phyloP scores from a whole-genome alignment of 805 yeast genomes.

The Cyberlindnera subsufficiens region DNA sequence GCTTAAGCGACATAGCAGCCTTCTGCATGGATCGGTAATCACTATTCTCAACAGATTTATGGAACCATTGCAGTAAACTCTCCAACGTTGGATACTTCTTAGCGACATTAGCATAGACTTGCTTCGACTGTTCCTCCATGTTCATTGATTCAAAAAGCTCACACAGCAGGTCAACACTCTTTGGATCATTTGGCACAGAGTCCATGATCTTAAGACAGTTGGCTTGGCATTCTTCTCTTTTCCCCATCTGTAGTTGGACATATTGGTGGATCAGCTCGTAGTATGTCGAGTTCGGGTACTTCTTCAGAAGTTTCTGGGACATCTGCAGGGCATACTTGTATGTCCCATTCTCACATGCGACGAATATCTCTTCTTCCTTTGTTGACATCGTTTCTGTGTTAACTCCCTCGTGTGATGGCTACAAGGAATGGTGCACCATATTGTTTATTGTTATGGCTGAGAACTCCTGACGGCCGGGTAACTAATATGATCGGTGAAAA shows the following conservation, averaged over 20 bases:
- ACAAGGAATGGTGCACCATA: neutral
- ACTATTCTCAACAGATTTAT: conserved; percentile 38
- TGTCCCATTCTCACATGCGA: conserved; percentile 47
- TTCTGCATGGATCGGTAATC: conserved; percentile 51
- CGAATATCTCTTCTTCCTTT: conserved; percentile 30
- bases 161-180: conserved; percentile 43
- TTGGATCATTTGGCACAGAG: conserved; percentile 48
- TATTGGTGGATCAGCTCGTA: conserved; percentile 32
- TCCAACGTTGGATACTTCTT: conserved; percentile 49
- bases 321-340: conserved; percentile 47
- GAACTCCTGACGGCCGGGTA: no score
- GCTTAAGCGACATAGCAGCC: conserved; percentile 40
- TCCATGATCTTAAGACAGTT: conserved; percentile 16
- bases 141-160: conserved; percentile 37
- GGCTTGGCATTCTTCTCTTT: conserved; percentile 25
- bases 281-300: conserved; percentile 52
- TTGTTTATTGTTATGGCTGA: no score
- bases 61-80: conserved; percentile 52
- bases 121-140: conserved; percentile 34
- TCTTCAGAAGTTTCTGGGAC: conserved; percentile 41
- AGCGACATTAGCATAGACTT: conserved; percentile 51
- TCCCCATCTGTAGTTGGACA: conserved; percentile 24
- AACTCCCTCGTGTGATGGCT: neutral
- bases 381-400: conserved; percentile 19
- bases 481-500: neutral